Base-by-base conservation (phyloP, 2,329 filamentous ascomycete genomes). In the Nigrospora osmanthi region DNA sequence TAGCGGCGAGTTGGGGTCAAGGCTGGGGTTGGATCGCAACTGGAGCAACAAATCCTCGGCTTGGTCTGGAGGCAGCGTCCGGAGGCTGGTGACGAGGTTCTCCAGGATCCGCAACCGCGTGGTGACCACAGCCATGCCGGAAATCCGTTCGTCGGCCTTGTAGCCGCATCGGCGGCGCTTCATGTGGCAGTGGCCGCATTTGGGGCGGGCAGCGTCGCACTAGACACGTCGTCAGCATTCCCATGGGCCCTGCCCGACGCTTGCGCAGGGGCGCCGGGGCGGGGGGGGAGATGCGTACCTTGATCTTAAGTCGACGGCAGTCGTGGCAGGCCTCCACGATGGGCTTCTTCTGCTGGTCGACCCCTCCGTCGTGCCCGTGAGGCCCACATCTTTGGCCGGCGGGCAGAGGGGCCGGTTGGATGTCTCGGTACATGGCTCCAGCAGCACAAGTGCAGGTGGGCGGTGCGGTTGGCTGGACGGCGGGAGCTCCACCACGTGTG, bases 161-260 rank as follows among this genome's bases (percentile, higher is more conserved):
- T 63, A 64, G n/a, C 54, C 50, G 38, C 61, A 64, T 2, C 51
- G 42, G 16, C 54, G 50, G 13, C 48, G 49, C 36, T 58, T 58
- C 38, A 53, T 47, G 12, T 51, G 45, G 51, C 61, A 64, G 30
- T 50, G 53, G 6, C 52, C 48, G 41, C 61, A 64, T 46, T 54
- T 51, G 0, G 61, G 61, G 1, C 61, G 57, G 14, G 38, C 52
- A 10, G 60, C 61, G 47, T 63, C 60, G 38, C 61, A 64, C 61
- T 63, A 43, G 17, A 30, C 23, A 28, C 23, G 9, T 28, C 23
- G 23, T 28, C 7, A 28, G 10, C 23, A 28, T 28, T 28, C 23
- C 23, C 23, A 28, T 10, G 23, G 23, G 7, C 23, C n/a, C 9
- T 28, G 23, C 23, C 6, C 10, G 9, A 2, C 23, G 23, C 23